A percentile compares a stretch with the other conserved stretches of the same genome.
phyloP scores from a whole-genome alignment of 163 green algal species.

The Chloromonas sp. region DNA sequence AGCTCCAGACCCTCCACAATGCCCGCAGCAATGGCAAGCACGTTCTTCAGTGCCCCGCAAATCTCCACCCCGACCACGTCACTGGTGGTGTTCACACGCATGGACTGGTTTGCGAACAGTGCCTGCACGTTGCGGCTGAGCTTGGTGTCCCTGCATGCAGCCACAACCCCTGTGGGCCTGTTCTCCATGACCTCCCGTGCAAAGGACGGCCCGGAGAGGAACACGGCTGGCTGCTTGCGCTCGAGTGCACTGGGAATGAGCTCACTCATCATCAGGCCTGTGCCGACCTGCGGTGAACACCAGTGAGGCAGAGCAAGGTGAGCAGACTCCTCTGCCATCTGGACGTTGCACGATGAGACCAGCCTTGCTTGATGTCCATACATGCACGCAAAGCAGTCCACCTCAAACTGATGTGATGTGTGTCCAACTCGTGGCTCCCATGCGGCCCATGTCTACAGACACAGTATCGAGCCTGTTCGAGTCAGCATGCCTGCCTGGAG shows the following conservation, averaged over 20 bases:
- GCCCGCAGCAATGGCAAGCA: slow-evolving; percentile 94
- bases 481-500: too few relatives aligned
- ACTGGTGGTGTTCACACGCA: slow-evolving; percentile 89
- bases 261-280: slow-evolving; percentile 87
- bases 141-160: slow-evolving; percentile 70
- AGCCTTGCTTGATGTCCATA: too few relatives aligned
- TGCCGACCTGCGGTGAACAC: slow-evolving; percentile 60
- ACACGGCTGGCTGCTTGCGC: slow-evolving; percentile 79
- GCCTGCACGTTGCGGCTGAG: slow-evolving; percentile 58
- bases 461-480: too few relatives aligned
- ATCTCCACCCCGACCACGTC: slow-evolving; percentile 94
- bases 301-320: too few relatives aligned
- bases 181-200: slow-evolving; percentile 87
- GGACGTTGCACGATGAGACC: too few relatives aligned
- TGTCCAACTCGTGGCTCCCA: too few relatives aligned
- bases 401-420: too few relatives aligned
- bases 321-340: too few relatives aligned
- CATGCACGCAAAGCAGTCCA: too few relatives aligned
- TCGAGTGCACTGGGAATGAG: slow-evolving; percentile 80
- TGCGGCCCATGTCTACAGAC: too few relatives aligned
- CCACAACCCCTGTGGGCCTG: slow-evolving; percentile 72
- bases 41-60: slow-evolving; percentile 97
- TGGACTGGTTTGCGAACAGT: slow-evolving; percentile 79
- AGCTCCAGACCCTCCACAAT: slow-evolving; percentile 95
- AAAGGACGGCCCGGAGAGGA: slow-evolving; percentile 93